Evolutionary conservation across 129 eudicot genomes (phyloP), one percentile per base, ranked within the genome.

Genomic region (Glebionis coronaria): DNA sequence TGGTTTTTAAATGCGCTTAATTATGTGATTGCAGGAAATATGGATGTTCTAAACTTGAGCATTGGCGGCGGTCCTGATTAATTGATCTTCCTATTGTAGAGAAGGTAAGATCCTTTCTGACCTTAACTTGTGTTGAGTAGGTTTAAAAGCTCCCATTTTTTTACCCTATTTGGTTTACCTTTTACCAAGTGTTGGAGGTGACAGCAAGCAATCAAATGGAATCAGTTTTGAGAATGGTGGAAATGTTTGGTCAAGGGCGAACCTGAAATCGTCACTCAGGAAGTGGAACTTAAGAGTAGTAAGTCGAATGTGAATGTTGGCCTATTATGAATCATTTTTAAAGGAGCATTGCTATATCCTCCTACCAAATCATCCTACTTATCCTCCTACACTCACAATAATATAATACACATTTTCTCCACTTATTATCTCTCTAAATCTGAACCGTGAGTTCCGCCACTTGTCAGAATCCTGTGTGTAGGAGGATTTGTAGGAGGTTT

Each of bases 1-100:
- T 93, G 99, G 99, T 93, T 93, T 83, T 95, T 93, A 79, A 97
- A 93, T 55, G 99, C 99, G 19, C 89, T 93, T 81, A 93, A 93
- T 51, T 93, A 88, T 68, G 99, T 97, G 42, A 93, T 93, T 57
- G 99, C 97, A 56, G 89, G 90, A 73, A 87, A 93, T 65, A 88
- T 93, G 99, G 99, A 93, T 78, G 97, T 93, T 77, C 77, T 93
- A 57, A 93, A 93, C 83, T 78, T 93, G 80, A 93, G 99, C 80
- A 93, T 93, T n/a, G n/a, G n/a, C 20, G 99, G 99, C 42, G 99
- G 99, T 27, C 99, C 99, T 72, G 99, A 93, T 79, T 90, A 88
- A 81, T 77, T 93, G 99, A 93, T 84, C 96, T 93, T 69, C 99
- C 99, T 3, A 89, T 93, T 72, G 99, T 93, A 38, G 99, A 93